phyloP scores from a whole-genome alignment of 2,329 filamentous ascomycete genomes.

The Diaporthe ilicicola region DNA sequence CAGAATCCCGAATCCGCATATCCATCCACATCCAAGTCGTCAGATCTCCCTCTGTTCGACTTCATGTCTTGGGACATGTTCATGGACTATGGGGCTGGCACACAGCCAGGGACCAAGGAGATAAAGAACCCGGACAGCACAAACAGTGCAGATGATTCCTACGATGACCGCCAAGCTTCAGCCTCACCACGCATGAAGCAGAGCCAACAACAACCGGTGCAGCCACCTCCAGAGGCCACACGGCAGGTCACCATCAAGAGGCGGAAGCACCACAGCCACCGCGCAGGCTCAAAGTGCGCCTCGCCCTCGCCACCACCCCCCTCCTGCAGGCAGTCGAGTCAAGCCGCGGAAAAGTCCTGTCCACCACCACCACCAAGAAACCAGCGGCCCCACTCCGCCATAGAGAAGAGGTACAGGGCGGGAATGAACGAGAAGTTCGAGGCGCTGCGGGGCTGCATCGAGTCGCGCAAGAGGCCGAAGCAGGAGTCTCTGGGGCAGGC shows the following conservation, averaged over 20 bases:
- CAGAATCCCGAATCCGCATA: background rate
- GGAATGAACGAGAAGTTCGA: constrained; percentile 4
- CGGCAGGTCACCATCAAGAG: background rate
- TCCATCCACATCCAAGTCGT: background rate
- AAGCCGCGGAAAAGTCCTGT: background rate
- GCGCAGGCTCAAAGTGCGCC: background rate
- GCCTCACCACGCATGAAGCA: background rate
- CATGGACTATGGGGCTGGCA: background rate
- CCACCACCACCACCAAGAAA: background rate
- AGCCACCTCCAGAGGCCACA: background rate
- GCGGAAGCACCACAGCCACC: background rate
- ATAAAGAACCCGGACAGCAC: background rate
- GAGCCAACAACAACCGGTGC: background rate
- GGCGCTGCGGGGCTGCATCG: constrained; percentile 1
- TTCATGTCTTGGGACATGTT: constrained; percentile 11
- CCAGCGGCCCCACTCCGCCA: background rate
- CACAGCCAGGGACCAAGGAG: background rate
- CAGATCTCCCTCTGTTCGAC: background rate
- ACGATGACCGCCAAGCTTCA: background rate
- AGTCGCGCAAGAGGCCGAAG: background rate
- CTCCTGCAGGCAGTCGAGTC: background rate
- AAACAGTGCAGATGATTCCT: background rate
- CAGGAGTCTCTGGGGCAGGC: background rate
- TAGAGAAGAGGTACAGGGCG: constrained; percentile 1
- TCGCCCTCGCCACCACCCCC: background rate